Base-by-base conservation (phyloP, 768 basidiomycete species). In the Plicaturopsis crispa region DNA sequence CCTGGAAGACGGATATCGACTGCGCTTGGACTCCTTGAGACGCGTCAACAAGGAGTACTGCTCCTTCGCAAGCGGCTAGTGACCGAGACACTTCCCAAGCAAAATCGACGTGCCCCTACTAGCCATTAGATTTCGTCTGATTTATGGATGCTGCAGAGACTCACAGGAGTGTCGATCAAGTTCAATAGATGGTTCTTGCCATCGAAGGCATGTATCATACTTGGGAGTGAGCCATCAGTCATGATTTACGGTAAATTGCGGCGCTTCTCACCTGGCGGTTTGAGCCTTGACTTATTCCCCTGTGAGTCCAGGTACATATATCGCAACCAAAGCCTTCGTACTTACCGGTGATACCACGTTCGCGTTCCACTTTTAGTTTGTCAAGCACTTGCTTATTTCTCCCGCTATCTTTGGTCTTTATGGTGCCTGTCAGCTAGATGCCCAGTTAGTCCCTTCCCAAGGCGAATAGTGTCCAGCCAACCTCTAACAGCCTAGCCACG, bases 21-120 rank as follows among this genome's bases (percentile, higher is more conserved):
- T 99, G 96, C 0, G 96, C 96, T 60, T 99, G 96, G 6, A 99
- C 81, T 13, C 96, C 96, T 66, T 94, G 93, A 37, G 88, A 90
- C n/a, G 90, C 89, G 53, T 99, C 96, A 2, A 98, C 92, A 49
- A 97, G 62, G 6, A 75, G 52, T 18, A 81, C 42, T 3, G 33
- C 33, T 8, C 96, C 96, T 63, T 99, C 88, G 48, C 87, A 96
- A 22, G 94, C 91, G 3, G 90, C 82, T 28, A 98, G 63, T 19
- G 88, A 91, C 34, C 96, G 76, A 12, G 90, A 84, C 23, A 99
- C 90, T 60, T 98, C 94, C 80, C 91, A 96, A 41, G 89, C 76
- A 61, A 99, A 99, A 65, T 99, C 96, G 24, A 97, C 96, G 61
- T 99, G 96, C 2, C 96, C 93, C 77, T 86, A 46, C 6, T 23